Conservation (phyloP, 2,329 filamentous ascomycete genomes). For the Colletotrichum karsti region DNA sequence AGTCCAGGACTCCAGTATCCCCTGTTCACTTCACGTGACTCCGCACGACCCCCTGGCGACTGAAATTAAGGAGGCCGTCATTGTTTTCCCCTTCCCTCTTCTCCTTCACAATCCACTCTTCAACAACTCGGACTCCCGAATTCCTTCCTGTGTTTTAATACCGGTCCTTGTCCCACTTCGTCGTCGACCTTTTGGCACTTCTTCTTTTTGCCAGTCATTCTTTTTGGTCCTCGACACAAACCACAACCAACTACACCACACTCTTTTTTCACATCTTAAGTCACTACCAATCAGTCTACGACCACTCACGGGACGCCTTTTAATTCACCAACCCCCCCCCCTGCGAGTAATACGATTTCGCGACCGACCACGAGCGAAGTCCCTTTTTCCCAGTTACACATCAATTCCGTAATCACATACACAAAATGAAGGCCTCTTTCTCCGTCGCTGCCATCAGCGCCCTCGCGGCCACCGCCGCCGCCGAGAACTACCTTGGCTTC, state of each 20-base stretch:
- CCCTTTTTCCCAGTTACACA: not conserved
- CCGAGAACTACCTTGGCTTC: conserved; percentile 61
- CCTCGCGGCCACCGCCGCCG: conserved; percentile 49
- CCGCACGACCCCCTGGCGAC: conserved; percentile 10
- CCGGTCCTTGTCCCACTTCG: conserved; percentile 19
- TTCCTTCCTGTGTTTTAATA: conserved; percentile 22
- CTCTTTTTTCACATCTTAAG: conserved; percentile 16
- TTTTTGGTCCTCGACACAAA: conserved; percentile 23
- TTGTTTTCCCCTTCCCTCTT: conserved; percentile 18
- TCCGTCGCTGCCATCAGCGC: conserved; percentile 43
- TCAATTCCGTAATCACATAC: not conserved
- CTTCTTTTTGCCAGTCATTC: conserved; percentile 17
- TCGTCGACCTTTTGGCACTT: not conserved
- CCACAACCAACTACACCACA: conserved; percentile 8
- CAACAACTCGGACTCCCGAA: conserved; percentile 1
- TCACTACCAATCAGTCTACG: conserved; percentile 13
- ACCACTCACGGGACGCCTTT: not conserved
- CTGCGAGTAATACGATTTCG: conserved; percentile 1
- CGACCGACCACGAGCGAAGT: not conserved
- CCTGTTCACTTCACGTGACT: not conserved
- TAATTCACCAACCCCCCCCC: not conserved
- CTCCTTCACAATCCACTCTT: not conserved
- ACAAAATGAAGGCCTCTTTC: conserved; percentile 49
- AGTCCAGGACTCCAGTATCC: no score
- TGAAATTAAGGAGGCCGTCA: no score